phyloP scores from a whole-genome alignment of 331 rosid genomes.

The Dryas integrifolia region DNA sequence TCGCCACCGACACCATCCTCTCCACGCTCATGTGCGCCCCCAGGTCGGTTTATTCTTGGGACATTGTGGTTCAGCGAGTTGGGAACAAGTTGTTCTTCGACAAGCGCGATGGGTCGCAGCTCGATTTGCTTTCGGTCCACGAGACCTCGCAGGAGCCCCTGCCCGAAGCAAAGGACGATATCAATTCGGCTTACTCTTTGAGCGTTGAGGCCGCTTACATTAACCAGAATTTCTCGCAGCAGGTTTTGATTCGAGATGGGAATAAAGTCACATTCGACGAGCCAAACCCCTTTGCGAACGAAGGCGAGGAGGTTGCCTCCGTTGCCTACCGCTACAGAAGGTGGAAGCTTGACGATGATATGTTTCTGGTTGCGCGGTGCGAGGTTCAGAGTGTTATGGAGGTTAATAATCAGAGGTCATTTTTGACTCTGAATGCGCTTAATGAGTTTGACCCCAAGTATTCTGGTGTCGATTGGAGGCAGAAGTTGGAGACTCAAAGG shows the following conservation, averaged over 20 bases:
- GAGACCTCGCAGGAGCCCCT: constrained; percentile 91
- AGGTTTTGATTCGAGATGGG: constrained; percentile 67
- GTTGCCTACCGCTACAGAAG: constrained; percentile 77
- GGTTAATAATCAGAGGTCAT: constrained; percentile 71
- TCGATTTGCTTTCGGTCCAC: constrained; percentile 81
- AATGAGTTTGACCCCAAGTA: constrained; percentile 88
- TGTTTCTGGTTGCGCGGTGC: constrained; percentile 80
- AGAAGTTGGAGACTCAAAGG: constrained; percentile 93
- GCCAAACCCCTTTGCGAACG: constrained; percentile 82
- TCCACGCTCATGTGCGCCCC: constrained; percentile 87
- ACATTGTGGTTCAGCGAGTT: constrained; percentile 78
- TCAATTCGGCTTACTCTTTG: constrained; percentile 67
- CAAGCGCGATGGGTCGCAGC: constrained; percentile 85
- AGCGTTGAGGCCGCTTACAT: constrained; percentile 83
- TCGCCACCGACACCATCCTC: constrained; percentile 76
- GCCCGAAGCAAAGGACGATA: constrained; percentile 90
- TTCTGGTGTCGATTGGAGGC: constrained; percentile 91
- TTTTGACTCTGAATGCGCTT: constrained; percentile 82
- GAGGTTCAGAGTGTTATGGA: constrained; percentile 90
- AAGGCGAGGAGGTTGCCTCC: constrained; percentile 86
- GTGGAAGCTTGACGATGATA: constrained; percentile 83
- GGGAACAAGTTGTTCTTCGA: constrained; percentile 89
- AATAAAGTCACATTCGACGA: constrained; percentile 73
- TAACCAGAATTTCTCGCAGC: constrained; percentile 88
- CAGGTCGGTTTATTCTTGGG: constrained; percentile 88